Conservation (phyloP, 768 basidiomycete species). For the Filobasidium floriforme region DNA sequence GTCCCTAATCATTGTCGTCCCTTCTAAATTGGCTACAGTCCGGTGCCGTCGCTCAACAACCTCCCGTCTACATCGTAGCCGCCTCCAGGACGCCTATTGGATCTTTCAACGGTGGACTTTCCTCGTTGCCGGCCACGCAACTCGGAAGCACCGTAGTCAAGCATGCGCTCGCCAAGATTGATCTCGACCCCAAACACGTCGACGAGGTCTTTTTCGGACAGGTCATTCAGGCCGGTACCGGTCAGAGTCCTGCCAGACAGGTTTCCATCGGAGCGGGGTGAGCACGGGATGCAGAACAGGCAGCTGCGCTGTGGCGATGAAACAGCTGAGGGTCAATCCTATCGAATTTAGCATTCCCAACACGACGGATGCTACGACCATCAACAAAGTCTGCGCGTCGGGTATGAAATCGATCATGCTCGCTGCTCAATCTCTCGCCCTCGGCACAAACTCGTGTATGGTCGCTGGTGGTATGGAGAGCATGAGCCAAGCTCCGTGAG, state of each 20-base stretch:
- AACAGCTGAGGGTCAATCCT: background rate
- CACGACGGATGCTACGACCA: slow-evolving; percentile 89
- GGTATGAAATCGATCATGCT: slow-evolving; percentile 94
- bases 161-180: slow-evolving; percentile 72
- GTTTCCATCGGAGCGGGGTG: slow-evolving; percentile 82
- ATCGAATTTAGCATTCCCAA: slow-evolving; percentile 50
- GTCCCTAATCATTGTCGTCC: background rate
- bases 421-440: slow-evolving; percentile 79
- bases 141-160: slow-evolving; percentile 84
- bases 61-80: slow-evolving; percentile 60
- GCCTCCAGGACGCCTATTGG: slow-evolving; percentile 91
- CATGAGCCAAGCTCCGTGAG: slow-evolving; percentile 98
- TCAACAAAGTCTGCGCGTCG: slow-evolving; percentile 99
- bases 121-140: slow-evolving; percentile 79
- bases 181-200: slow-evolving; percentile 69
- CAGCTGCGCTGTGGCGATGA: background rate
- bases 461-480: slow-evolving; percentile 98
- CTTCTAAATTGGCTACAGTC: background rate
- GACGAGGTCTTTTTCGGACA: slow-evolving; percentile 98
- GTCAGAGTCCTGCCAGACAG: slow-evolving; percentile 96
- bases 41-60: slow-evolving; percentile 13
- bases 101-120: slow-evolving; percentile 81
- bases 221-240: slow-evolving; percentile 93
- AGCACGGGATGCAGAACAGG: slow-evolving; percentile 13
- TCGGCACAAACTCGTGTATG: slow-evolving; percentile 76